Base-by-base conservation (phyloP, 495 filamentous ascomycete species). In the Amphirosellinia nigrospora region DNA sequence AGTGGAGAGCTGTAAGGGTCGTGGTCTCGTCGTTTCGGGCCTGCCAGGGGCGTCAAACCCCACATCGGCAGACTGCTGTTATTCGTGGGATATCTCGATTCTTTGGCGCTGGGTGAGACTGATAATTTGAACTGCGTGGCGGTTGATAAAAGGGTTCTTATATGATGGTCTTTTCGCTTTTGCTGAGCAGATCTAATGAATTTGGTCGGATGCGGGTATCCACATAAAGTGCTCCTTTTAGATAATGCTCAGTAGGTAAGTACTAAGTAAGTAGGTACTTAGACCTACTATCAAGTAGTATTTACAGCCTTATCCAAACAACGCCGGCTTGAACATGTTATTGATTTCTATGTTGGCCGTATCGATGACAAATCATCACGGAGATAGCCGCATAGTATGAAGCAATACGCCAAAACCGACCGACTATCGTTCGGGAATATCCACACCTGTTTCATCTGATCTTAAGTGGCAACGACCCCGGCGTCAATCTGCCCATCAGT, bases 401-500 rank as follows among this genome's bases (percentile, higher is more conserved):
- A 36, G 8, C 23, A 32, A 46, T 4, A 43, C n/a, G 21, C 5
- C 13, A 19, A 41, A 36, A 41, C 21, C 8, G 11, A 8, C 30
- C 13, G 41, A 28, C 26, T 52, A 23, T 43, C 58, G 32, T n/a
- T 36, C 41, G 30, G 64, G 19, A 19, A 52, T 38, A 53, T 53
- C 63, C 63, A 53, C 62, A 59, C 34, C 55, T n/a, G 63, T 65
- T 65, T 65, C 63, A 65, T 65, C 63, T 65, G 32, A 65, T 52
- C 63, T 6, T 26, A 52, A 52, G 46, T 19, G 63, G 45, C 19
- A 52, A 53, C 28, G 23, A 52, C 45, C 63, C 63, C 63, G 46
- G 63, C 63, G 46, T 39, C 45, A 65, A 53, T 65, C 46, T 21
- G 63, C 34, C 43, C 28, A 65, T 65, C 63, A 26, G 23, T 11